Evolutionary conservation across 2,329 filamentous ascomycete species (phyloP).

Genomic region (Chaetomiaceae sp.): DNA sequence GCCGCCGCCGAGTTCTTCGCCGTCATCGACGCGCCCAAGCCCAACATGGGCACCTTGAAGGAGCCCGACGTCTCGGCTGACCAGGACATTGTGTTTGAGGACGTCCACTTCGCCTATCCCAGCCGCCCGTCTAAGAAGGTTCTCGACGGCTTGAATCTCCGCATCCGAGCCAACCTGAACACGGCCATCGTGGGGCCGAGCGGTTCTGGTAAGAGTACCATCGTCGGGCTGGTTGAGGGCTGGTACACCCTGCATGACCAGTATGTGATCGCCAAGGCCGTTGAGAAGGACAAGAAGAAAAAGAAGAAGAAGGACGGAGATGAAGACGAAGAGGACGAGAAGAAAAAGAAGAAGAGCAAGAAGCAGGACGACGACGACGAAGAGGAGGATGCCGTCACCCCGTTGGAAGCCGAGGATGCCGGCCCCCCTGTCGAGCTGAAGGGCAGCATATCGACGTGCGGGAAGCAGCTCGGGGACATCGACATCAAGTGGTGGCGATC

Average conservation of each 20-base stretch:
- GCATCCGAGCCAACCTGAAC: constrained; percentile 59
- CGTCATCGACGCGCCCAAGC: constrained; percentile 46
- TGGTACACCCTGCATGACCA: constrained; percentile 64
- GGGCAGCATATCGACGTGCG: constrained; percentile 51
- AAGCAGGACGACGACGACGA: constrained; percentile 28
- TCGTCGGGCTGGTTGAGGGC: constrained; percentile 65
- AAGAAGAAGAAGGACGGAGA: constrained; percentile 34
- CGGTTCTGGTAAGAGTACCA: constrained; percentile 70
- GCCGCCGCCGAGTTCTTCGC: constrained; percentile 56
- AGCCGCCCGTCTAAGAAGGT: constrained; percentile 60
- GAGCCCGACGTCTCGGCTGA: constrained; percentile 47
- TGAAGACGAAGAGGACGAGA: constrained; percentile 32
- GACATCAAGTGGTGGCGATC: constrained; percentile 57
- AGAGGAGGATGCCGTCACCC: constrained; percentile 30
- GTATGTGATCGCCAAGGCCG: constrained; percentile 46
- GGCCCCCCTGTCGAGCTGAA: constrained; percentile 42
- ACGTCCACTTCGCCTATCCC: constrained; percentile 71
- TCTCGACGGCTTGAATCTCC: constrained; percentile 54
- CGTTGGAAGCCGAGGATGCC: constrained; percentile 29
- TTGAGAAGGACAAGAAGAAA: constrained; percentile 44
- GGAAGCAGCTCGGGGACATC: constrained; percentile 51
- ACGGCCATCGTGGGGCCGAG: constrained; percentile 72
- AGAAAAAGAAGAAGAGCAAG: constrained; percentile 25
- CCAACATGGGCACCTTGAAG: constrained; percentile 37
- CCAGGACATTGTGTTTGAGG: constrained; percentile 55